These are phyloP conservation scores for Tulasnella sp. DNA, from an alignment of 768 basidiomycete species.

Conservation along the genomic window DNA sequence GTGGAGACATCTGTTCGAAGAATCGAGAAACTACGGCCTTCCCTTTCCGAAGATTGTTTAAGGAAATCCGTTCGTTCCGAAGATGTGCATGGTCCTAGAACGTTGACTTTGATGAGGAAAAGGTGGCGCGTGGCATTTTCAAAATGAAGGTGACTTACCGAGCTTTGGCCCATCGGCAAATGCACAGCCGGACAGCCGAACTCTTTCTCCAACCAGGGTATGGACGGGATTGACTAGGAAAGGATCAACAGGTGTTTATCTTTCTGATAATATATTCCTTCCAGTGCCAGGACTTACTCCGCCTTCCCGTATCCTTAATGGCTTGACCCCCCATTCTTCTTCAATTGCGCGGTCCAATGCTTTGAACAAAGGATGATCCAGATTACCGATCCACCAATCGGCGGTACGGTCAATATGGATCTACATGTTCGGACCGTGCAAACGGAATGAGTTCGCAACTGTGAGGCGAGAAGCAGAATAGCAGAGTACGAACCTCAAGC, in stretches of 20 bases:
- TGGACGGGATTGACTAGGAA: slow-evolving; percentile 76
- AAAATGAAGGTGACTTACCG: slow-evolving; percentile 37
- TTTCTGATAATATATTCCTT: background rate
- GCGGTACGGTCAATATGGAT: slow-evolving; percentile 71
- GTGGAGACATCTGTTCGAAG: slow-evolving; percentile 16
- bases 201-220: slow-evolving; percentile 87
- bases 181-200: slow-evolving; percentile 85
- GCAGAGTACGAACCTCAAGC: slow-evolving; percentile 41
- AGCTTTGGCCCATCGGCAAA: slow-evolving; percentile 87
- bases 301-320: slow-evolving; percentile 84
- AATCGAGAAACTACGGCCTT: slow-evolving; percentile 71
- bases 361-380: slow-evolving; percentile 77
- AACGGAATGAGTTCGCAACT: background rate
- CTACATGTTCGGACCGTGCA: slow-evolving; percentile 39
- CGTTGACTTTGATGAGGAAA: background rate
- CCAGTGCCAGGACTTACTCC: slow-evolving; percentile 45
- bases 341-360: slow-evolving; percentile 71
- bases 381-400: slow-evolving; percentile 92
- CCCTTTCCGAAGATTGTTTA: slow-evolving; percentile 67
- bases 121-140: background rate
- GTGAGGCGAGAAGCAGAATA: slow-evolving; percentile 7
- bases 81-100: slow-evolving; percentile 81
- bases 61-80: slow-evolving; percentile 82
- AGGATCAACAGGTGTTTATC: background rate
- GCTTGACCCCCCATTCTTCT: slow-evolving; percentile 79